phyloP scores from a whole-genome alignment of 805 yeast genomes.

The Candida wancherniae region DNA sequence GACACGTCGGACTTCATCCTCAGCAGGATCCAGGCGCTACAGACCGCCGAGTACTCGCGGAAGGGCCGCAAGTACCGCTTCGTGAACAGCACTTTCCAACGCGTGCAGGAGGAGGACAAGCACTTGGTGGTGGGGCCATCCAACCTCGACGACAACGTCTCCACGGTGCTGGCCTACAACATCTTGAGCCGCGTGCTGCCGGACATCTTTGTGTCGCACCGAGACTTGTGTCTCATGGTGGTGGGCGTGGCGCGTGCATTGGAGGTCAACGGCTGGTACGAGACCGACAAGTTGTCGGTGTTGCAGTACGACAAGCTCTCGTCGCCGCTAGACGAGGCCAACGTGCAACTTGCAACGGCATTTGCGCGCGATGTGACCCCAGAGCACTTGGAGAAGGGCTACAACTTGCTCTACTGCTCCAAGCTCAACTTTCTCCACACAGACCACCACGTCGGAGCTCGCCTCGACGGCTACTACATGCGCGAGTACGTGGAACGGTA shows the following conservation, averaged over 20 bases:
- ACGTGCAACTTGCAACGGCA: constrained; percentile 16
- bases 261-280: constrained; percentile 48
- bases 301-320: constrained; percentile 30
- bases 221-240: constrained; percentile 43
- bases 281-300: constrained; percentile 40
- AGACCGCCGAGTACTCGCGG: constrained; percentile 33
- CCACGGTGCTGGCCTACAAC: constrained; percentile 40
- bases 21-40: constrained; percentile 28
- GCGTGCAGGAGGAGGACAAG: constrained; percentile 47
- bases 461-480: constrained; percentile 43
- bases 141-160: constrained; percentile 24
- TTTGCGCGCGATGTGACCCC: constrained; percentile 23
- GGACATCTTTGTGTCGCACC: constrained; percentile 28
- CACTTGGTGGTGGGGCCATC: constrained; percentile 39
- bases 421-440: constrained; percentile 52
- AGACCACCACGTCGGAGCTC: constrained; percentile 52
- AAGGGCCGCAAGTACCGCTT: constrained; percentile 48
- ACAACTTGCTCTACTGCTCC: constrained; percentile 39
- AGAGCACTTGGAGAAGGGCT: constrained; percentile 39
- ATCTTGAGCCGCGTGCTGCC: constrained; percentile 33
- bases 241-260: constrained; percentile 47
- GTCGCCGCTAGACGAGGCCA: constrained; percentile 25
- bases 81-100: constrained; percentile 44
- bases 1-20: constrained; percentile 33
- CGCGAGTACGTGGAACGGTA: constrained; percentile 32